Percentiles rank a stretch among this genome's conserved stretches.
phyloP scores from a whole-genome alignment of 2,329 filamentous ascomycete genomes.

The Kalmusia sp. region DNA sequence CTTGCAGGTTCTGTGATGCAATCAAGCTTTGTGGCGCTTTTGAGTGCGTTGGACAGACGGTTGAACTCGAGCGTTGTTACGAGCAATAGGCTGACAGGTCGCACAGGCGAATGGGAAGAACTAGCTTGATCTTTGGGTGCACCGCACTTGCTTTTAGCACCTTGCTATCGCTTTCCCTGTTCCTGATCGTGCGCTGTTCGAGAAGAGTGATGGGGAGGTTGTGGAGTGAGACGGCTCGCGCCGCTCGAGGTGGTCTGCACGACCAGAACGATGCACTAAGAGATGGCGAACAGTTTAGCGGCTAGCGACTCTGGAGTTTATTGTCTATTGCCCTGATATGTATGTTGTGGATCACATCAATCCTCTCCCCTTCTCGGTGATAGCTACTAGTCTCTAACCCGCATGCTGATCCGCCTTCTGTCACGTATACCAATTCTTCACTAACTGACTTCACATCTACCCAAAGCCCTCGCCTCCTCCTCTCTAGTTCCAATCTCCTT shows the following conservation, averaged over 20 bases:
- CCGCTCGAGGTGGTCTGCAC: background rate
- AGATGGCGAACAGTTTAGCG: background rate
- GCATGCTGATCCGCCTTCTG: no score
- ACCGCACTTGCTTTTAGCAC: background rate
- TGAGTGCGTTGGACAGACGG: slow-evolving; percentile 17
- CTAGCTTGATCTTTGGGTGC: background rate
- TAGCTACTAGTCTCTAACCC: no score
- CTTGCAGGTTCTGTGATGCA: slow-evolving; percentile 29
- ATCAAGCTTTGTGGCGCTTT: slow-evolving; percentile 47
- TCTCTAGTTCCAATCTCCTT: no score
- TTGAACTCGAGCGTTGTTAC: slow-evolving; percentile 6
- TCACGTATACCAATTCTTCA: no score
- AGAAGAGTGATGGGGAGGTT: background rate
- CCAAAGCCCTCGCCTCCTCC: no score
- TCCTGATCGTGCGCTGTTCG: slow-evolving; percentile 2
- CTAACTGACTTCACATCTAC: no score
- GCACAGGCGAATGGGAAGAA: background rate
- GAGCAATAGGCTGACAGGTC: background rate
- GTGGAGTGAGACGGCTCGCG: background rate
- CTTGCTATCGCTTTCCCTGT: background rate
- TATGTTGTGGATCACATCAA: no score
- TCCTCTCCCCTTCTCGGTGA: no score
- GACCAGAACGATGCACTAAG: background rate
- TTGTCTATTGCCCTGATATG: no score
- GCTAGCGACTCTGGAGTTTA: no score